Percentiles rank a stretch among this genome's conserved stretches.
These are phyloP conservation scores for Coemansia sp. DNA, from an alignment of 192 early-diverging fungal species.

Conservation along the genomic window DNA sequence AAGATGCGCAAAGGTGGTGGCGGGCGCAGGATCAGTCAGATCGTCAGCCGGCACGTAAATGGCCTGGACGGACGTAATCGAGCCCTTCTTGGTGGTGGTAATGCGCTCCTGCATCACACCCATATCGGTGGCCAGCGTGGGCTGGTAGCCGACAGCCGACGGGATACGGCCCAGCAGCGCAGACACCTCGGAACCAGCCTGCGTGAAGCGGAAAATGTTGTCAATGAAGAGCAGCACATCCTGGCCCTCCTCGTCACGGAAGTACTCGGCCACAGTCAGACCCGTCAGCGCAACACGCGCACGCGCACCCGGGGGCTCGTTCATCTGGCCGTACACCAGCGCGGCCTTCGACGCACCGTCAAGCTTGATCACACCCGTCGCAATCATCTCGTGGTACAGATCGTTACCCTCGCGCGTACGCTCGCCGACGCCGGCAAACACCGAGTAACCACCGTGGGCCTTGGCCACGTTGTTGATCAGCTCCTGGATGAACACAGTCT, in stretches of 20 bases:
- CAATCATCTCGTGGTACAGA: constrained; percentile 98
- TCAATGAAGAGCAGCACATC: constrained; percentile 99
- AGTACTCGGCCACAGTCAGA: constrained; percentile 98
- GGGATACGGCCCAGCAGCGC: constrained; percentile 98
- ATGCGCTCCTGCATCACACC: constrained; percentile 99
- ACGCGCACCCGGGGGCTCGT: constrained; percentile 99
- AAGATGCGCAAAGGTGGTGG: constrained; percentile 98
- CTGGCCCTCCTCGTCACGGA: constrained; percentile 99
- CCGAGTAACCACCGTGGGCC: constrained; percentile 97
- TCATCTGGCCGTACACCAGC: constrained; percentile 99
- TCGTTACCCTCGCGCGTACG: constrained; percentile 99
- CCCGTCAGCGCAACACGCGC: constrained; percentile 97
- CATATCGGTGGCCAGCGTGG: constrained; percentile 98
- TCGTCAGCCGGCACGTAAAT: constrained; percentile 99
- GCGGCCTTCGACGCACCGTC: constrained; percentile 93
- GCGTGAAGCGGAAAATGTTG: constrained; percentile 99
- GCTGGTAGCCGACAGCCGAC: constrained; percentile 99
- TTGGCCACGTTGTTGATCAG: constrained; percentile 99
- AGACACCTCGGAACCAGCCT: constrained; percentile 99
- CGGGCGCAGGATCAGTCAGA: constrained; percentile 99
- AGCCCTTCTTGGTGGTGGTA: constrained; percentile 99
- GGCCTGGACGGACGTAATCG: constrained; percentile 97
- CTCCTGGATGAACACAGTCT: constrained; percentile 99
- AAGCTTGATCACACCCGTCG: constrained; percentile 94
- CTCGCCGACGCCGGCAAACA: constrained; percentile 98